A percentile compares a stretch with the other conserved stretches of the same genome.
These are phyloP conservation scores for Didymella pinodella DNA, from an alignment of 2,329 filamentous ascomycete genomes.

Conservation along the genomic window DNA sequence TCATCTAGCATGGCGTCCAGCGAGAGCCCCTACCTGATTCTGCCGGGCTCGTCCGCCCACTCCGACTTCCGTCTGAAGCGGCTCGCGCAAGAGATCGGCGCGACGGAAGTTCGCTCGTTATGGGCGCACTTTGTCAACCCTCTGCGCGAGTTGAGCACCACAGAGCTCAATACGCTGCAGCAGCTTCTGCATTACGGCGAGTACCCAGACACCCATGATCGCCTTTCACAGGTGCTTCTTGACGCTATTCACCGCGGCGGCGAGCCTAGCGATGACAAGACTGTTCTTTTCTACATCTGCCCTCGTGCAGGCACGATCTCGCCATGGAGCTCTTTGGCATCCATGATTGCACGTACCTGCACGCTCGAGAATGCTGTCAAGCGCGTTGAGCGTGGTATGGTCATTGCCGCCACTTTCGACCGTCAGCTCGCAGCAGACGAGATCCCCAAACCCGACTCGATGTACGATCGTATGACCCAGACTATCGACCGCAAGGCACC, in stretches of 20 bases:
- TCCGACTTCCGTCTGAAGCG: constrained; percentile 59
- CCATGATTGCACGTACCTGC: constrained; percentile 91
- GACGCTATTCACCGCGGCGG: constrained; percentile 60
- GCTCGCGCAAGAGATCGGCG: constrained; percentile 57
- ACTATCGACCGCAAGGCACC: constrained; percentile 72
- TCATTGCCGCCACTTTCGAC: constrained; percentile 72
- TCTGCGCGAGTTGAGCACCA: constrained; percentile 47
- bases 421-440: constrained; percentile 59
- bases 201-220: constrained; percentile 56
- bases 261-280: constrained; percentile 59
- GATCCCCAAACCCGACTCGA: constrained; percentile 70
- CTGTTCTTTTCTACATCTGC: constrained; percentile 73
- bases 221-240: constrained; percentile 55
- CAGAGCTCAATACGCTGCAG: constrained; percentile 62
- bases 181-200: constrained; percentile 69
- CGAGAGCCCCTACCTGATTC: constrained; percentile 52
- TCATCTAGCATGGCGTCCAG: constrained; percentile 41
- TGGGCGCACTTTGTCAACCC: constrained; percentile 62
- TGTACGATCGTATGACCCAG: constrained; percentile 98
- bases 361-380: constrained; percentile 75
- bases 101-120: constrained; percentile 57
- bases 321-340: constrained; percentile 97
- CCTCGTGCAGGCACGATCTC: constrained; percentile 85
- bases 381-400: constrained; percentile 86
- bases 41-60: constrained; percentile 64